These are phyloP conservation scores for Malassezia yamatoensis DNA, from an alignment of 1,284 basidiomycete genomes.

Conservation along the genomic window DNA sequence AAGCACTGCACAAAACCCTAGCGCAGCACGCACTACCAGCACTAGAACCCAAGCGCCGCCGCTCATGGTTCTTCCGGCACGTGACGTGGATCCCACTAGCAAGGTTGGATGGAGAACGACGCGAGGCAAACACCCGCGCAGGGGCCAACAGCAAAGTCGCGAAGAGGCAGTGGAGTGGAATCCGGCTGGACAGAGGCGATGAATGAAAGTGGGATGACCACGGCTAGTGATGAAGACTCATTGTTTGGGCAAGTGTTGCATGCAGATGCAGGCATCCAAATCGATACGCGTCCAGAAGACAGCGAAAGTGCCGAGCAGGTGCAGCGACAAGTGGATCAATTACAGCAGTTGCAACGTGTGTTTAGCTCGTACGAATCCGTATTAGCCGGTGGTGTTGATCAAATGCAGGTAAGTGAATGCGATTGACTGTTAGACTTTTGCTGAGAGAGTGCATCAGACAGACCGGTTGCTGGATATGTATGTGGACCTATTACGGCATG, in stretches of 20 bases:
- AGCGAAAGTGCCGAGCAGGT: slow-evolving; percentile 28
- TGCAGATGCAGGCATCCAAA: slow-evolving; percentile 1
- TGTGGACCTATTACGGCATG: slow-evolving; percentile 32
- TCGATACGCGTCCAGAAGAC: neutral
- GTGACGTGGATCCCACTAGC: neutral
- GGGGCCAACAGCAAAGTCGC: too few species aligned
- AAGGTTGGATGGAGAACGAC: slow-evolving; percentile 10
- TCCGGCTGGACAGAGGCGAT: too few species aligned
- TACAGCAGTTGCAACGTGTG: slow-evolving; percentile 35
- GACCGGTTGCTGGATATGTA: slow-evolving; percentile 38
- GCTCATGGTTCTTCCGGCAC: neutral
- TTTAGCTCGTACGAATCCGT: slow-evolving; percentile 38
- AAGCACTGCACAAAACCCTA: slow-evolving; percentile 21
- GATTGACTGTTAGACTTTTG: slow-evolving; percentile 21
- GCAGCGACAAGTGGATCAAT: slow-evolving; percentile 30
- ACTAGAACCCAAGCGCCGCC: slow-evolving; percentile 7
- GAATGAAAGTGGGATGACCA: too few species aligned
- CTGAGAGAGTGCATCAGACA: slow-evolving; percentile 27
- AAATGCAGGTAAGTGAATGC: slow-evolving; percentile 33
- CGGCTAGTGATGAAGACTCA: slow-evolving; percentile 18
- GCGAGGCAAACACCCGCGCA: neutral
- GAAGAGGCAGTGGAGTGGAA: too few species aligned
- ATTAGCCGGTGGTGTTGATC: slow-evolving; percentile 26
- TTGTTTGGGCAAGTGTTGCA: slow-evolving; percentile 22
- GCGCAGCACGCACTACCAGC: slow-evolving; percentile 19